phyloP scores from a whole-genome alignment of 495 filamentous ascomycete species.

The Aeminium ludgeri region DNA sequence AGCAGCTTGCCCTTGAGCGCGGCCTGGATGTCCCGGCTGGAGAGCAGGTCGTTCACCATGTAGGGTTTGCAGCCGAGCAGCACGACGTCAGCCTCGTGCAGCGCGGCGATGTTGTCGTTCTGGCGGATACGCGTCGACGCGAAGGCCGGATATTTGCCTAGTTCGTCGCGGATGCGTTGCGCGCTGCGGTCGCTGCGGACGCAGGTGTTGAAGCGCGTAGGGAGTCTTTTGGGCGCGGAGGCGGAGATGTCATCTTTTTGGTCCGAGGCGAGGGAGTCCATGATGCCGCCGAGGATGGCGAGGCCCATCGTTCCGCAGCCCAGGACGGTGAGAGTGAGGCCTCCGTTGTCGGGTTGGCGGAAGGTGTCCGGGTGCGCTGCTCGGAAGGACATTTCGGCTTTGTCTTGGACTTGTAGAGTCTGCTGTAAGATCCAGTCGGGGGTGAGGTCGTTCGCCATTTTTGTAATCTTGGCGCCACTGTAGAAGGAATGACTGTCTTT shows the following conservation, averaged over 20 bases:
- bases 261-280: constrained; percentile 34
- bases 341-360: constrained; percentile 12
- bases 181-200: constrained; percentile 47
- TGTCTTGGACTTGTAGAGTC: constrained; percentile 5
- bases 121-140: constrained; percentile 22
- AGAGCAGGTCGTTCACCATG: constrained; percentile 47
- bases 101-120: constrained; percentile 43
- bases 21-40: constrained; percentile 43
- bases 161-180: constrained; percentile 32
- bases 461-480: no score
- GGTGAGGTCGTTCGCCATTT: constrained; percentile 11
- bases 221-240: constrained; percentile 34
- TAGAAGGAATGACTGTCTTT: no score
- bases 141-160: constrained; percentile 7
- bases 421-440: constrained; percentile 13
- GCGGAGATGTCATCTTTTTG: constrained; percentile 22
- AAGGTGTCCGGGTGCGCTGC: no score
- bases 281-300: constrained; percentile 64
- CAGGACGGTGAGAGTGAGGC: constrained; percentile 49
- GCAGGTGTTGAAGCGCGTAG: constrained; percentile 59
- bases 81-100: constrained; percentile 43
- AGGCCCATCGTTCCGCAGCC: constrained; percentile 74
- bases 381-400: constrained; percentile 1
- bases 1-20: constrained; percentile 64
- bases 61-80: constrained; percentile 67